Percentiles rank a stretch among this genome's conserved stretches.
phyloP scores from a whole-genome alignment of 257 asterid species.

The Marsdenia floribunda region DNA sequence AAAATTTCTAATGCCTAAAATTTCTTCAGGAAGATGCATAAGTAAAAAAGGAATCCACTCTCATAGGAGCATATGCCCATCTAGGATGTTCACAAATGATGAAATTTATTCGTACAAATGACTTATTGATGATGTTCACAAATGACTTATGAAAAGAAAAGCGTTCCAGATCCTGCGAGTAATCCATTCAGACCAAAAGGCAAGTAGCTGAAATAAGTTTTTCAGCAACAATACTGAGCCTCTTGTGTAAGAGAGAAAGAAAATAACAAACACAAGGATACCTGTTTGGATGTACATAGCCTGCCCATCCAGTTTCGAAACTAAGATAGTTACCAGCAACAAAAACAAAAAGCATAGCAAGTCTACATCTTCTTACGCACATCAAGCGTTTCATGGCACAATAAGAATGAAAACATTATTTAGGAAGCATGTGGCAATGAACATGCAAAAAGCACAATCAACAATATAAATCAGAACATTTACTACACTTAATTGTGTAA shows the following conservation, averaged over 20 bases:
- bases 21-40: too few relatives aligned
- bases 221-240: neutral
- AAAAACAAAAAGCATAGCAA: conserved; percentile 28
- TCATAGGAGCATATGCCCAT: neutral
- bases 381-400: neutral
- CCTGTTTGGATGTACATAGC: conserved; percentile 29
- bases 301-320: conserved; percentile 35
- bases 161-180: conserved; percentile 38
- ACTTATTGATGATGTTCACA: too few relatives aligned
- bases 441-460: neutral
- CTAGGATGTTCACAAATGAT: neutral
- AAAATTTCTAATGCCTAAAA: neutral
- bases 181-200: conserved; percentile 36
- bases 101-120: too few relatives aligned
- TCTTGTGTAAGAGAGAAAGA: neutral
- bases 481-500: too few relatives aligned
- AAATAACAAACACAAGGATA: conserved; percentile 8
- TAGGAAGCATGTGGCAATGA: neutral
- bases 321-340: conserved; percentile 34
- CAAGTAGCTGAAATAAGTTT: conserved; percentile 20
- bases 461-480: neutral
- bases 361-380: neutral
- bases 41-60: neutral
- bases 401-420: neutral
- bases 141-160: conserved; percentile 32